These are phyloP conservation scores for Quercus bicolor DNA, from an alignment of 306 rosid genomes.

Conservation along the genomic window DNA sequence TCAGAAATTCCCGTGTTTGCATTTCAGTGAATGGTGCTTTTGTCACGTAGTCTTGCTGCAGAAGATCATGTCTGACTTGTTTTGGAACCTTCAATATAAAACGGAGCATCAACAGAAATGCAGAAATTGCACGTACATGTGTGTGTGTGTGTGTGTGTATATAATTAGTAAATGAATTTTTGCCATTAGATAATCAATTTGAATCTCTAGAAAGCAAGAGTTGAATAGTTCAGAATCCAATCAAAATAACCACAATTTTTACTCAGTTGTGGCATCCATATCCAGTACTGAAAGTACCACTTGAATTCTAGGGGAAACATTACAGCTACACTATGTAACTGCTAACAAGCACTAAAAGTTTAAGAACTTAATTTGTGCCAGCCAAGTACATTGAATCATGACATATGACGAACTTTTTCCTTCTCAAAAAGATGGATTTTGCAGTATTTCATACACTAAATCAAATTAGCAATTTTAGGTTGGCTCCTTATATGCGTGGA, in stretches of 20 bases:
- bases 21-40: slow-evolving; percentile 42
- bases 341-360: no score
- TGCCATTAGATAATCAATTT: no score
- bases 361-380: background rate
- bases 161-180: no score
- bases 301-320: no score
- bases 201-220: no score
- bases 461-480: background rate
- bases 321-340: no score
- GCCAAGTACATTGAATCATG: no score
- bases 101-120: slow-evolving; percentile 23
- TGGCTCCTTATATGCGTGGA: background rate
- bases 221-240: no score
- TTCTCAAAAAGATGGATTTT: background rate
- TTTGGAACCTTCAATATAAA: slow-evolving; percentile 47
- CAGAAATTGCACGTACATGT: slow-evolving; percentile 9
- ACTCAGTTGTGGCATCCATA: no score
- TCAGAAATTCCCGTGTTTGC: slow-evolving; percentile 44
- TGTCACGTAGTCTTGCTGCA: slow-evolving; percentile 35
- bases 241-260: no score
- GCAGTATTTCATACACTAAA: background rate
- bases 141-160: no score
- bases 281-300: no score
- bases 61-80: slow-evolving; percentile 44
- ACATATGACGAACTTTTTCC: background rate